phyloP scores from a whole-genome alignment of 495 filamentous ascomycete species.

The Podospora tetraspora region DNA sequence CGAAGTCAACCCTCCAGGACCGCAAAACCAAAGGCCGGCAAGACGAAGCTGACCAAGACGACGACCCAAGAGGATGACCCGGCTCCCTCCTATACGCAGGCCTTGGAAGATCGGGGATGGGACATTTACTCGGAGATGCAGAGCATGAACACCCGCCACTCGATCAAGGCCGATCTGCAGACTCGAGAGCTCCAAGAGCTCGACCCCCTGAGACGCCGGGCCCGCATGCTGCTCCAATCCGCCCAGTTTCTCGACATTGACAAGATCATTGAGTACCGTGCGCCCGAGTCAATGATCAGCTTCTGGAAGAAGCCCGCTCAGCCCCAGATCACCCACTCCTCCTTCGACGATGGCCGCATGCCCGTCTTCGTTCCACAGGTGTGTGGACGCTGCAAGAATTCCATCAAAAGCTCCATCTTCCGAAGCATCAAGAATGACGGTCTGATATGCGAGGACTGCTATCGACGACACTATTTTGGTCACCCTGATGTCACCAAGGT shows the following conservation, averaged over 20 bases:
- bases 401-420: conserved; percentile 34
- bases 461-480: conserved; percentile 5
- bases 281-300: conserved; percentile 16
- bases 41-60: background rate
- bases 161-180: conserved; percentile 7
- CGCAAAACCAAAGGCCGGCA: background rate
- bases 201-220: background rate
- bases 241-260: conserved; percentile 35
- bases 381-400: conserved; percentile 21
- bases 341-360: conserved; percentile 15
- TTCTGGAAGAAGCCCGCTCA: conserved; percentile 26
- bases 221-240: conserved; percentile 9
- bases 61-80: background rate
- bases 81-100: background rate
- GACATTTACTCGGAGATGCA: conserved; percentile 7
- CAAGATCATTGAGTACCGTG: conserved; percentile 34
- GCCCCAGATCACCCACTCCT: conserved; percentile 21
- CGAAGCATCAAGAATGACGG: conserved; percentile 2
- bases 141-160: background rate
- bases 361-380: conserved; percentile 19
- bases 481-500: conserved; percentile 19
- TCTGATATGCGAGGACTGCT: conserved; percentile 25
- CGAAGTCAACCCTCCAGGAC: background rate
- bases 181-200: background rate
- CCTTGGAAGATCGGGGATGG: conserved; percentile 6